Conservation (phyloP, 352 stramenopile genomes). For the Globisporangium megalacanthum region DNA sequence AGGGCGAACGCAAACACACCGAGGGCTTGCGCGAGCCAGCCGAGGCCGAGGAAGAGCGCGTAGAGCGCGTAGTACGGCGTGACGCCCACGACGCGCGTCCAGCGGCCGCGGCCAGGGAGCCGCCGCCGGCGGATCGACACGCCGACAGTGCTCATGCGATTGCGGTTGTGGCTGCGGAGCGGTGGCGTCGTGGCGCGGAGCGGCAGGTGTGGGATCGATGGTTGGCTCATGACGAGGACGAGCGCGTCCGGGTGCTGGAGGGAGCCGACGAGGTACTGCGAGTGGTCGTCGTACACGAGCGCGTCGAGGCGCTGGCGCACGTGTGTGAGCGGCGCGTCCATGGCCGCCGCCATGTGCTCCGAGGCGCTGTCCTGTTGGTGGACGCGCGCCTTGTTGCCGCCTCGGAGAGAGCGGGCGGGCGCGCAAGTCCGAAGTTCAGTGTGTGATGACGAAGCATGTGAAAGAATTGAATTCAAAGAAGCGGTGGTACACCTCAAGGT, state of each 20-base stretch:
- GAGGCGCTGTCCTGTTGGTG: not conserved
- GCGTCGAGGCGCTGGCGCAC: constrained; percentile 47
- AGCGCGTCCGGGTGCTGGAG: constrained; percentile 20
- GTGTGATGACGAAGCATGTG: too few relatives aligned
- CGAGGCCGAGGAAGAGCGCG: constrained; percentile 37
- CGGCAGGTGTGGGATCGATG: not conserved
- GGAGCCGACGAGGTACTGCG: constrained; percentile 34
- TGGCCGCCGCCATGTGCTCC: constrained; percentile 5
- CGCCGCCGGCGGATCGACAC: constrained; percentile 18
- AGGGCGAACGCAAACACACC: constrained; percentile 24
- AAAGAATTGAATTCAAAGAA: too few relatives aligned
- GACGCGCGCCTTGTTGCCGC: too few relatives aligned
- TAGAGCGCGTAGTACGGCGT: constrained; percentile 41
- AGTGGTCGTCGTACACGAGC: constrained; percentile 43
- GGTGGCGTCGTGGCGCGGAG: not conserved
- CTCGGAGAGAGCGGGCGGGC: too few relatives aligned
- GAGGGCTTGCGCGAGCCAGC: constrained; percentile 39
- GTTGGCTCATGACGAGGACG: constrained; percentile 8
- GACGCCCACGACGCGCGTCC: constrained; percentile 28
- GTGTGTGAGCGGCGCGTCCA: constrained; percentile 36
- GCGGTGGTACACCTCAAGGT: too few relatives aligned
- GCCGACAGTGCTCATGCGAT: constrained; percentile 8
- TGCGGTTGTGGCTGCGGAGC: not conserved
- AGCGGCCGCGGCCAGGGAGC: constrained; percentile 9
- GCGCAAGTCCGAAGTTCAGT: too few relatives aligned